A percentile compares a stretch with the other conserved stretches of the same genome.
Evolutionary conservation across 352 stramenopile species (phyloP).

Genomic region (Nothophytophthora sp.): DNA sequence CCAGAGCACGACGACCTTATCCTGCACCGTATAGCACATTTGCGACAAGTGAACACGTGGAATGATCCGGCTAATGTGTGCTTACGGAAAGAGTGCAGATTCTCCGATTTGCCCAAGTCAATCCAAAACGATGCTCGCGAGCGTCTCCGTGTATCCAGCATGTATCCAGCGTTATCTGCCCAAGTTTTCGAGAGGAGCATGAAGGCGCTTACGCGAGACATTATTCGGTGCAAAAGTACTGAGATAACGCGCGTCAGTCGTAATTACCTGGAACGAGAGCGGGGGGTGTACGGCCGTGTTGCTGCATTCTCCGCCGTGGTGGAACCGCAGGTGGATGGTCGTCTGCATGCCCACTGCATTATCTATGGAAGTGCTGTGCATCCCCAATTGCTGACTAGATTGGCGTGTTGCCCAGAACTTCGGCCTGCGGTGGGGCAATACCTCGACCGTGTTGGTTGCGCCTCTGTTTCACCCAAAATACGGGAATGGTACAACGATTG

Average conservation of each 20-base stretch:
- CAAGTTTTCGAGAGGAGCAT: constrained; percentile 6
- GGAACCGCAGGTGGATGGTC: constrained; percentile 16
- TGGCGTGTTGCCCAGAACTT: constrained; percentile 1
- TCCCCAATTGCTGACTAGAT: constrained; percentile 9
- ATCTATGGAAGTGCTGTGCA: constrained; percentile 7
- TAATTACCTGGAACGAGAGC: constrained; percentile 1
- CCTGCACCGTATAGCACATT: constrained; percentile 5
- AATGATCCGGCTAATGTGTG: not conserved
- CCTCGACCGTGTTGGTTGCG: not conserved
- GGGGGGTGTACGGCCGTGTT: constrained; percentile 8
- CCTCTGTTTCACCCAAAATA: not conserved
- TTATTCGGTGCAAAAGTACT: not conserved
- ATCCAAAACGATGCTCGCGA: not conserved
- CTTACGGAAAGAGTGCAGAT: not conserved
- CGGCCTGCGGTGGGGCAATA: not conserved
- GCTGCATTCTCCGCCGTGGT: constrained; percentile 14
- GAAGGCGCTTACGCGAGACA: not conserved
- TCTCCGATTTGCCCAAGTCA: constrained; percentile 2
- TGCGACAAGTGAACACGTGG: not conserved
- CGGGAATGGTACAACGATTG: not conserved
- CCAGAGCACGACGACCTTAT: constrained; percentile 24
- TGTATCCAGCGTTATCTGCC: constrained; percentile 10
- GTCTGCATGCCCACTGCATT: constrained; percentile 14
- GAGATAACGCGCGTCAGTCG: not conserved
- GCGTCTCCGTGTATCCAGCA: constrained; percentile 2